phyloP scores from a whole-genome alignment of 2,329 filamentous ascomycete genomes.

The Mycocentrospora acerina region DNA sequence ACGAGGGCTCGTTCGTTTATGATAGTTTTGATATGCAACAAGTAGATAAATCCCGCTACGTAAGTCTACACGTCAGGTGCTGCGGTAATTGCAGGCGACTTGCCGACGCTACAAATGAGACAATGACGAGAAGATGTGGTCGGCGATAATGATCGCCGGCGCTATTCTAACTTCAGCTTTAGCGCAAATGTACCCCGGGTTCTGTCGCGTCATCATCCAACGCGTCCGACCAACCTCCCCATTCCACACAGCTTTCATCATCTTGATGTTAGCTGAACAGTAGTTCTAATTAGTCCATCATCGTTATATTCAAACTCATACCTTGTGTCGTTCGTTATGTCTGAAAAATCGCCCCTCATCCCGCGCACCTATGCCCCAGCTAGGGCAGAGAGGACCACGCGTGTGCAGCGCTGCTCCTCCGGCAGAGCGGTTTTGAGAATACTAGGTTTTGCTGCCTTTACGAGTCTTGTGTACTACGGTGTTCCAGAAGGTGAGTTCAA shows the following conservation, averaged over 20 bases:
- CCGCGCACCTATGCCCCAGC: constrained; percentile 9
- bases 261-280: constrained; percentile 15
- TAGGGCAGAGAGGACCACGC: constrained; percentile 9
- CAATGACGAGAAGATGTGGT: too few species aligned
- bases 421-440: constrained; percentile 16
- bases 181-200: too few species aligned
- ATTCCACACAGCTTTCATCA: constrained; percentile 7
- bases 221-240: constrained; percentile 8
- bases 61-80: too few species aligned
- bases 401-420: constrained; percentile 15
- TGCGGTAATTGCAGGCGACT: too few species aligned
- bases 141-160: too few species aligned
- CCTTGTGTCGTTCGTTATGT: constrained; percentile 11
- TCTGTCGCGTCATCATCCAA: constrained; percentile 16
- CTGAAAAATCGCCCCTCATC: constrained; percentile 26
- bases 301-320: not conserved
- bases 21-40: too few species aligned
- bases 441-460: constrained; percentile 17
- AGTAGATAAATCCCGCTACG: too few species aligned
- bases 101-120: too few species aligned
- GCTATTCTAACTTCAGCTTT: too few species aligned
- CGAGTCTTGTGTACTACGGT: constrained; percentile 23
- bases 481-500: constrained; percentile 9
- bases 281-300: not conserved
- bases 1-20: too few species aligned